Evolutionary conservation across 2,329 filamentous ascomycete genomes (phyloP), one percentile per base, ranked within the genome.

Genomic region (Colletotrichum spinosum): DNA sequence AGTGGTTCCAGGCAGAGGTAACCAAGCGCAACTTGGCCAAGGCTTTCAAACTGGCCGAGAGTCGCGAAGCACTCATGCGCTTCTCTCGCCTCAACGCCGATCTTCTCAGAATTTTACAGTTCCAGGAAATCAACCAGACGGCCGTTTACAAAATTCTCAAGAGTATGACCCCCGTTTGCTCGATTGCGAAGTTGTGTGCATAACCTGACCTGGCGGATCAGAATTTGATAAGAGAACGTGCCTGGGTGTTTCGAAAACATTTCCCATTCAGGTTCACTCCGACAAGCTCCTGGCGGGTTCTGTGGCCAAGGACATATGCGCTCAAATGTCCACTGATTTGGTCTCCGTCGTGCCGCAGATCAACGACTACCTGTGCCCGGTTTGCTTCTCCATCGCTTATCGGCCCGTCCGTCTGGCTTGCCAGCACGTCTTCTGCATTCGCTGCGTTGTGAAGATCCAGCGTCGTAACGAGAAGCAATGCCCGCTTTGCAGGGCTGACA

Each of bases 171-270:
- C 33, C 15, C 35, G 34, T 48, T 11, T 39, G 13, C 34, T 39
- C 17, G 10, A 52, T 33, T 46, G n/a, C 44, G 44, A 15, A 46
- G 13, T 41, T 9, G 38, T 41, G 38, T 46, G 8, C n/a, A 9
- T 33, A 8, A 46, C 2, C 11, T n/a, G 15, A 46, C 17, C n/a
- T 9, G n/a, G 54, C 50, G 10, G 17, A n/a, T 8, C 68, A 94
- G 88, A 95, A 78, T 97, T 97, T 74, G 92, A 96, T 78, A 97
- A 97, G 77, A 87, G 89, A 64, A 97, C 93, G 2, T 88, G 90
- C 1, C 81, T 97, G 17, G 88, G 90, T 34, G 88, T 90, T 1
- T 88, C 88, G 44, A 80, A 85, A 41, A 83, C 83, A 0, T 91
- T 93, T 69, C 87, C 89, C 0, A 79, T 82, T 8, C 80, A 83